phyloP scores from a whole-genome alignment of 768 basidiomycete species.

The Leccinellum albellum region DNA sequence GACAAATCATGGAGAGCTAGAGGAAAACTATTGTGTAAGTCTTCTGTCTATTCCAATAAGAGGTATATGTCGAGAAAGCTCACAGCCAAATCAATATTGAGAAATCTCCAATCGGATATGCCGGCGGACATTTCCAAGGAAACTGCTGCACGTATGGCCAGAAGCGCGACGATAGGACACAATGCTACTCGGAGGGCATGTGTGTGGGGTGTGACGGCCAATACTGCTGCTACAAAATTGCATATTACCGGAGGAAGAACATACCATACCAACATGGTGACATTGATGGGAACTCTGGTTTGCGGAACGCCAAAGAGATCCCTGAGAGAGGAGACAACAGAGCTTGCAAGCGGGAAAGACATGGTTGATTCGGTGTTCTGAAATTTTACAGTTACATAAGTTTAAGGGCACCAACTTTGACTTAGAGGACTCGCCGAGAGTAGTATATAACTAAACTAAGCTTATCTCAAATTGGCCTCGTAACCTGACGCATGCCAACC shows the following conservation, averaged over 20 bases:
- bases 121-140: conserved; percentile 13
- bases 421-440: too few relatives aligned
- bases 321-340: neutral
- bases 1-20: conserved; percentile 13
- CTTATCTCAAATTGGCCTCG: too few relatives aligned
- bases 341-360: neutral
- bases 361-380: neutral
- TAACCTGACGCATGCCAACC: too few relatives aligned
- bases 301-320: conserved; percentile 5
- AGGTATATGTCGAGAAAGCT: neutral
- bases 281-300: conserved; percentile 27
- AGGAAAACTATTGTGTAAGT: neutral
- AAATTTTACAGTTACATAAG: too few relatives aligned
- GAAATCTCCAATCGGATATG: neutral
- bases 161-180: conserved; percentile 43
- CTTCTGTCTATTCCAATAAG: neutral
- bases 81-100: conserved; percentile 12
- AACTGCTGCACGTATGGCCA: conserved; percentile 37
- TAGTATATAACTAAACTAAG: too few relatives aligned
- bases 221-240: conserved; percentile 46
- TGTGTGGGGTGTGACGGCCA: conserved; percentile 46
- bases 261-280: conserved; percentile 32
- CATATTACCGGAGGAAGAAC: conserved; percentile 41
- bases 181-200: conserved; percentile 41
- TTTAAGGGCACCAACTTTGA: neutral